Base-by-base conservation (phyloP, 805 yeast species). In the Hanseniaspora clermontiae region DNA sequence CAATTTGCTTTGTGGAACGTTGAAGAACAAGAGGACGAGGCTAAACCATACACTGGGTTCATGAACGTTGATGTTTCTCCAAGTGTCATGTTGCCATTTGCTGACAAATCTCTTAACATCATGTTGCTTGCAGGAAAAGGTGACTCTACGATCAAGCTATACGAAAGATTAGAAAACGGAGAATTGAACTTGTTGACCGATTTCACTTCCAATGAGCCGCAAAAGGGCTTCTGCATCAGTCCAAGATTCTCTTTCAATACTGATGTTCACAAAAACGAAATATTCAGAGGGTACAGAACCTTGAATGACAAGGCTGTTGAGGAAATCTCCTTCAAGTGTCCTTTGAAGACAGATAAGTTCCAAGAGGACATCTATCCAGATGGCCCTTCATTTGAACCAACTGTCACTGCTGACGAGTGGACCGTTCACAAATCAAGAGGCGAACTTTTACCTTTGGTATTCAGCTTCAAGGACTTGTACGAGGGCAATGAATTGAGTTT, bases 131-230 rank as follows among this genome's bases (percentile, higher is more conserved):
- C 95, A 36, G 99, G 98, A 63, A 91, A 93, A 70, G 97, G 97
- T 69, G 98, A 93, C 69, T 97, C 97, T 64, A 93, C 91, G 68
- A 87, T 93, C 64, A 86, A 96, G 65, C 91, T 91, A 72, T 93
- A 74, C 66, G 98, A 93, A 73, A 88, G 79, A 68, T 43, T 56
- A n/a, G 88, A 82, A 60, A 80, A 86, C 64, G 97, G 91, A 64
- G 84, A 82, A 64, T 75, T 93, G 57, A 82, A 76, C 70, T 87
- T 85, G 62, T 72, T 93, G 59, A 86, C 95, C n/a, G 96, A 91
- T 68, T 93, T 78, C 69, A 82, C 83, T 59, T 88, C 97, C 3
- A 79, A 82, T 2, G 95, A 87, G 37, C 93, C 98, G 1, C 98
- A 93, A 75, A 84, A 98, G 69, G 99, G 99, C 1, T 82, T 91